These are phyloP conservation scores for Arctium minus DNA, from an alignment of 129 eudicot genomes.

Conservation along the genomic window DNA sequence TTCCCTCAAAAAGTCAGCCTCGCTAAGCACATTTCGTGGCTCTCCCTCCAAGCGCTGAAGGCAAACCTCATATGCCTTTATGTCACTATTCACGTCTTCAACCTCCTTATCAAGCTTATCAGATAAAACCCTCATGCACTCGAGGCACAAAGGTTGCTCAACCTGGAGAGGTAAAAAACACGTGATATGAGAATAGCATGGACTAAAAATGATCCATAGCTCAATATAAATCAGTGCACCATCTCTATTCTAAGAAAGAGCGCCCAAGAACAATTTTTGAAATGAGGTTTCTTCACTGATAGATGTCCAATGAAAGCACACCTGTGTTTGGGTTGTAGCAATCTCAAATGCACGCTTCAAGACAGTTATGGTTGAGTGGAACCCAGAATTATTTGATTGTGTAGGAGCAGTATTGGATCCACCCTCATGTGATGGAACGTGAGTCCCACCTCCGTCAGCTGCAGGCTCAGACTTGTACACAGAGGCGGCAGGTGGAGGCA, in stretches of 20 bases:
- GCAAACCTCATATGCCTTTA: slow-evolving; percentile 90
- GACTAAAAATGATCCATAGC: background rate
- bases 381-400: slow-evolving; percentile 78
- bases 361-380: slow-evolving; percentile 84
- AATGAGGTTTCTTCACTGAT: background rate
- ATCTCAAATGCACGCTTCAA: slow-evolving; percentile 91
- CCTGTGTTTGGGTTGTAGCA: slow-evolving; percentile 93
- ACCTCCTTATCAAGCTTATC: slow-evolving; percentile 98
- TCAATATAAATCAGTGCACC: background rate
- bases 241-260: background rate
- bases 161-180: slow-evolving; percentile 36
- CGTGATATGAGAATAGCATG: background rate
- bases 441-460: slow-evolving; percentile 61
- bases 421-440: slow-evolving; percentile 51
- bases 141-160: slow-evolving; percentile 93
- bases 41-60: slow-evolving; percentile 91
- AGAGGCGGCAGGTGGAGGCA: slow-evolving; percentile 97
- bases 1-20: slow-evolving; percentile 88
- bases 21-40: slow-evolving; percentile 69
- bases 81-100: slow-evolving; percentile 92
- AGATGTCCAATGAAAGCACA: slow-evolving; percentile 2
- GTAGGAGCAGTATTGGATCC: slow-evolving; percentile 36
- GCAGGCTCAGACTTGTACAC: slow-evolving; percentile 81
- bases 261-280: background rate
- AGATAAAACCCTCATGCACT: slow-evolving; percentile 94